Conservation (phyloP, 805 yeast species). For the Saccharomycopsis sp. region DNA sequence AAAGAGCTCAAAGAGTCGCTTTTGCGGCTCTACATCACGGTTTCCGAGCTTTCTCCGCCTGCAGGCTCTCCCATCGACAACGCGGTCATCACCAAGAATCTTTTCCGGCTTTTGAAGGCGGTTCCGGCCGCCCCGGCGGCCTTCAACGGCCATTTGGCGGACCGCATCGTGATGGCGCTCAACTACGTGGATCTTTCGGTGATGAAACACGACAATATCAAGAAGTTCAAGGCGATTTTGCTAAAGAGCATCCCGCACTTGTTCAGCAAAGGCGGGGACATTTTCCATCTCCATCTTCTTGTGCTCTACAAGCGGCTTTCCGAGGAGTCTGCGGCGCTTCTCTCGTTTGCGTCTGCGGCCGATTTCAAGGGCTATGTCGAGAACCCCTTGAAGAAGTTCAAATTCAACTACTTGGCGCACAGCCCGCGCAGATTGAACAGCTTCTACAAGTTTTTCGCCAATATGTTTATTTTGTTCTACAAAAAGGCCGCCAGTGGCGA, state of each 20-base stretch:
- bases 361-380: not conserved
- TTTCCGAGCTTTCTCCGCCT: not conserved
- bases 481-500: not conserved
- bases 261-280: not conserved
- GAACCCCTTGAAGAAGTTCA: not conserved
- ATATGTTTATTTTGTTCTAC: not conserved
- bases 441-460: not conserved
- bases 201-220: slow-evolving; percentile 6
- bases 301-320: not conserved
- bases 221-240: slow-evolving; percentile 9
- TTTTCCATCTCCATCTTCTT: not conserved
- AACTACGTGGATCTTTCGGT: slow-evolving; percentile 7
- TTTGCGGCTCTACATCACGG: not conserved
- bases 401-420: not conserved
- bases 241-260: not conserved
- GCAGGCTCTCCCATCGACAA: not conserved
- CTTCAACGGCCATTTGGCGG: slow-evolving; percentile 2
- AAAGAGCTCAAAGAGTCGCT: slow-evolving; percentile 7
- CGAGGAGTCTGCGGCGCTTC: not conserved
- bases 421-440: not conserved
- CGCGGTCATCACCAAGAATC: slow-evolving; percentile 9
- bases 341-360: not conserved
- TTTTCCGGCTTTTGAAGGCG: slow-evolving; percentile 12
- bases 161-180: slow-evolving; percentile 1
- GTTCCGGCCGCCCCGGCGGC: not conserved